These are phyloP conservation scores for Penicillium expansum DNA, from an alignment of 2,329 filamentous ascomycete species.

Conservation along the genomic window DNA sequence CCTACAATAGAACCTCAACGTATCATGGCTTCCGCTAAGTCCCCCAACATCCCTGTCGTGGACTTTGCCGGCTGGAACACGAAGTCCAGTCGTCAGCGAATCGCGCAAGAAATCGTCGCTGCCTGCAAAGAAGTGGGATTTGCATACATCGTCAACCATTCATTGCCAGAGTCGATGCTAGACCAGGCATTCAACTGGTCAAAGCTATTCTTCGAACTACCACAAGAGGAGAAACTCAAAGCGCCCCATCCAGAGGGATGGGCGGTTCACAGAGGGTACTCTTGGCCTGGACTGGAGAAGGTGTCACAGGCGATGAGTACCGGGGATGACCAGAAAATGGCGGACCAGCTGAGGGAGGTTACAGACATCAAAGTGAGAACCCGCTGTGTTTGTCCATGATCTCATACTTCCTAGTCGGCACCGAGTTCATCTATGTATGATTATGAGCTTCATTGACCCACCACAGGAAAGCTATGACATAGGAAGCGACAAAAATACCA, in stretches of 20 bases:
- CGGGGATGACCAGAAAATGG: slow-evolving; percentile 42
- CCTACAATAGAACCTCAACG: background rate
- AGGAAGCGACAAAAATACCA: slow-evolving; percentile 46
- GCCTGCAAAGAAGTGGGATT: slow-evolving; percentile 49
- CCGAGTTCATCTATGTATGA: background rate
- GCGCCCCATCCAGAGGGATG: slow-evolving; percentile 52
- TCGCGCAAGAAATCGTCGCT: slow-evolving; percentile 42
- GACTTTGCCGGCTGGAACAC: slow-evolving; percentile 41
- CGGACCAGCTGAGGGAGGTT: slow-evolving; percentile 45
- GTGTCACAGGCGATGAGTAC: slow-evolving; percentile 49
- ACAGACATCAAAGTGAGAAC: slow-evolving; percentile 52
- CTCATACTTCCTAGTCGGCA: background rate
- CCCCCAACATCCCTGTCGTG: slow-evolving; percentile 36
- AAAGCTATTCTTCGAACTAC: slow-evolving; percentile 46
- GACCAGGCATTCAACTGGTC: slow-evolving; percentile 47
- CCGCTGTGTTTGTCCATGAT: slow-evolving; percentile 3
- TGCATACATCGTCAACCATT: slow-evolving; percentile 50
- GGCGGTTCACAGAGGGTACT: slow-evolving; percentile 55
- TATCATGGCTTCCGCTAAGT: slow-evolving; percentile 3
- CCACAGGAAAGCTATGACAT: slow-evolving; percentile 53
- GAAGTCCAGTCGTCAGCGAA: slow-evolving; percentile 26
- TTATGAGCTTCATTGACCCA: background rate
- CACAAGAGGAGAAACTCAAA: slow-evolving; percentile 47
- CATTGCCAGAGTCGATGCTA: slow-evolving; percentile 39
- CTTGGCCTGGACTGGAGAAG: slow-evolving; percentile 55